Base-by-base conservation (phyloP, 768 basidiomycete genomes). In the Leccinum uliginosum region DNA sequence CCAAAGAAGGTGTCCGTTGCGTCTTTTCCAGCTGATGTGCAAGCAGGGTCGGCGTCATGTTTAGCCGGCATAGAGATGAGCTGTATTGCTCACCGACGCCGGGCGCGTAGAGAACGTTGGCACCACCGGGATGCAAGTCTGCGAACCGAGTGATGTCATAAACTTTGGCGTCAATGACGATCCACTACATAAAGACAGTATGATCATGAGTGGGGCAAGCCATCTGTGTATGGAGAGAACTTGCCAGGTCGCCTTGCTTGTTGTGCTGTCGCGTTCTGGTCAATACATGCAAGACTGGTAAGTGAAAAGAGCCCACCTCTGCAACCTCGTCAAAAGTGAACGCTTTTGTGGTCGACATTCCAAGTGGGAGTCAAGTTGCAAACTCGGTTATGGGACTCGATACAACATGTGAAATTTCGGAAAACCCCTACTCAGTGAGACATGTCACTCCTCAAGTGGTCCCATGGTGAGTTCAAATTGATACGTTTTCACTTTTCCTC, bases 1-100 rank as follows among this genome's bases (percentile, higher is more conserved):
- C 88, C 86, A 59, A 89, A 95, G 80, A 95, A 95, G 2, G 81
- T 80, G 32, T 89, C 76, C 4, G 93, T 93, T 0, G 87, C 84
- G 60, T 89, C 87, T 68, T 86, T 76, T 26, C 87, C 87, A 53
- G 89, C 91, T 78, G 43, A 15, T 32, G 27, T 26, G n/a, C 4
- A 26, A 9, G 19, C 2, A n/a, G 35, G 17, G 30, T 6, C 15
- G 14, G 24, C 50, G 44, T 35, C 40, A 50, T 19, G 26, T 19
- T 30, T 53, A 30, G 29, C 24, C 0, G 6, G 17, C 19, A 32
- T 14, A 19, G 10, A 17, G 9, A 19, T 43, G 15, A 6, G 6
- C 6, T 19, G 19, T 17, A 17, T 19, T 43, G 55, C 82, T 63
- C 64, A 88, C 89, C 89, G 52, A 96, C 79, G 35, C 78, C 73